phyloP scores from a whole-genome alignment of 2,329 filamentous ascomycete genomes.

The Paraconiothyrium brasiliense region DNA sequence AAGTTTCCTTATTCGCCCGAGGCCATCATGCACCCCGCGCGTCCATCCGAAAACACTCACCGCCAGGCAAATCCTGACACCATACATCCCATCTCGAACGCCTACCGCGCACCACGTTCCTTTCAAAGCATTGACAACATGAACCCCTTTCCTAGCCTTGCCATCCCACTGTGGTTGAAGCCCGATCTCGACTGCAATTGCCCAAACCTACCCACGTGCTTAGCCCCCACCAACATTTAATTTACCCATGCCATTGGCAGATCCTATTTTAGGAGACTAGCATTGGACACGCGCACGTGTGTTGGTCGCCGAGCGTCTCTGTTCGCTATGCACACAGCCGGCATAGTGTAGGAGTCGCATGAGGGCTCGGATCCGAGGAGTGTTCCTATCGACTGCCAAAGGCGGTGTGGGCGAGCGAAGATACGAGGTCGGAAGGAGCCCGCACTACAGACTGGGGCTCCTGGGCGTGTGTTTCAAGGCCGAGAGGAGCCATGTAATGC shows the following conservation, averaged over 20 bases:
- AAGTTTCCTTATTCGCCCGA: not conserved
- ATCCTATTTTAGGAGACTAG: no score
- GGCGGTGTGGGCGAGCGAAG: not conserved
- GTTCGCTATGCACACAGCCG: not conserved
- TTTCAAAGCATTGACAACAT: not conserved
- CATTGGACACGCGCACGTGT: not conserved
- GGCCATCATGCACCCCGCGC: not conserved
- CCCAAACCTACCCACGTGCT: constrained; percentile 5
- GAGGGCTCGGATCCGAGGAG: not conserved
- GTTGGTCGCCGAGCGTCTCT: not conserved
- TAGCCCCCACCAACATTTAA: not conserved
- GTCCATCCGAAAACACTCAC: constrained; percentile 2
- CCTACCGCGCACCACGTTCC: not conserved
- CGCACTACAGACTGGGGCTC: not conserved
- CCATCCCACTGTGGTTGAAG: not conserved
- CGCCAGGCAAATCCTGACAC: not conserved
- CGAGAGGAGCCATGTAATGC: not conserved
- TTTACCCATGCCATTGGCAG: not conserved
- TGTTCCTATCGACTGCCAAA: constrained; percentile 8
- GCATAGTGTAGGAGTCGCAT: not conserved
- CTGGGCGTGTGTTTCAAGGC: not conserved
- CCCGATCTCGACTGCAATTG: not conserved
- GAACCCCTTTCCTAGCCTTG: not conserved
- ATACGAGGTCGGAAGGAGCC: constrained; percentile 4
- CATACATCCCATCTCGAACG: not conserved